Evolutionary conservation across 2,329 filamentous ascomycete species (phyloP).

Genomic region (Sporothrix dimorphospora): DNA sequence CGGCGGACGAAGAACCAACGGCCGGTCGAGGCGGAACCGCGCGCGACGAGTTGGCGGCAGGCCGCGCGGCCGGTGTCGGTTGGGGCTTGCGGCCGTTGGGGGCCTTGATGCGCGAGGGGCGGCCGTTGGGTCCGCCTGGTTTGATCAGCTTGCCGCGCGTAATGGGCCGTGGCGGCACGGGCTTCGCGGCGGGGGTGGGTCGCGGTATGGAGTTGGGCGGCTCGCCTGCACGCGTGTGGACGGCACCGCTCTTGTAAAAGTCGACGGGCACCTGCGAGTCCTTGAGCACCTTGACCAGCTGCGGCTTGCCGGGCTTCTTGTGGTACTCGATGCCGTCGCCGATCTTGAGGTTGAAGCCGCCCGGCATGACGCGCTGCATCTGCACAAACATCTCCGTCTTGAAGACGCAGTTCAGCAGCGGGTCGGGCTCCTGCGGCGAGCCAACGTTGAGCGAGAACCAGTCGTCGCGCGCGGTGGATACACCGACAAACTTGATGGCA

Average conservation of each 20-base stretch:
- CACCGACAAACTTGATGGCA: constrained; percentile 83
- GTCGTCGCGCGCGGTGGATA: constrained; percentile 84
- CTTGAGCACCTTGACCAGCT: constrained; percentile 85
- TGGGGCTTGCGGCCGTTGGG: constrained; percentile 20
- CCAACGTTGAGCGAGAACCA: constrained; percentile 94
- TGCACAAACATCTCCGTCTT: constrained; percentile 98
- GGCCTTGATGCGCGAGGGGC: constrained; percentile 70
- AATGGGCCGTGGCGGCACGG: constrained; percentile 84
- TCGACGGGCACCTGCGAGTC: constrained; percentile 78
- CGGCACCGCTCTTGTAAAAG: constrained; percentile 88
- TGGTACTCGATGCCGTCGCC: constrained; percentile 89
- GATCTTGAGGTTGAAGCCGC: constrained; percentile 80
- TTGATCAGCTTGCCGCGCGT: constrained; percentile 91
- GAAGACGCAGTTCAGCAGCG: constrained; percentile 88
- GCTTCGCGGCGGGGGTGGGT: constrained; percentile 85
- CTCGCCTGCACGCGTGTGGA: constrained; percentile 86
- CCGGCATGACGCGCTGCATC: constrained; percentile 77
- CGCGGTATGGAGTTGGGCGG: constrained; percentile 78
- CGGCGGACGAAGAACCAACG: constrained; percentile 34
- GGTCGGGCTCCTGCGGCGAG: constrained; percentile 89
- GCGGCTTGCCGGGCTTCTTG: constrained; percentile 95
- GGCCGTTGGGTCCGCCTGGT: constrained; percentile 82
- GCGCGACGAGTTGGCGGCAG: constrained; percentile 28
- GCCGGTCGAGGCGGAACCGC: constrained; percentile 37
- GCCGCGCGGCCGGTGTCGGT: background rate